Base-by-base conservation (phyloP, 331 rosid genomes). In the Phaseolus coccineus region DNA sequence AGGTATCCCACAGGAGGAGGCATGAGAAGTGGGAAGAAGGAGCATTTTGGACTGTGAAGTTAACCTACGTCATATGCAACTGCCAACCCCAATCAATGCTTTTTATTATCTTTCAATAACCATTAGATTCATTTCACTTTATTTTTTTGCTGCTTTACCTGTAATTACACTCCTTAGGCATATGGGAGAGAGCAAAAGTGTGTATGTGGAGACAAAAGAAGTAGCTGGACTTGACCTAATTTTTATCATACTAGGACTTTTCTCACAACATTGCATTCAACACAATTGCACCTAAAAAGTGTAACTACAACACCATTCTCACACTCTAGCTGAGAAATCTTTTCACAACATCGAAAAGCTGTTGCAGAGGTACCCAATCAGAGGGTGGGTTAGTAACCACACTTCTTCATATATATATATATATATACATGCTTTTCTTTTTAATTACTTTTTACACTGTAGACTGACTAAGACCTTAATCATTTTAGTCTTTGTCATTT, bases 191-290 rank as follows among this genome's bases (percentile, higher is more conserved):
- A 19, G 51, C n/a, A 47, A 11, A 61, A 61, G 24, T 37, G 10
- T n/a, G 68, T 37, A 14, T n/a, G 68, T 78, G 77, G 46, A 25
- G 73, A 78, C 69, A 83, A 73, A 50, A 67, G 27, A 48, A 11
- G 73, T 67, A 78, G 83, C 77, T 73, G 73, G 77, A 83, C 24
- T 58, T 57, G 6, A 83, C 77, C 76, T 77, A 65, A 77, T 72
- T 7, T 72, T 71, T 47, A 12, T 27, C 27, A 5, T 47, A 33
- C 28, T 27, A 69, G 37, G 71, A 65, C 67, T 55, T 80, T 55
- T 31, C 63, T 56, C 9, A 28, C 42, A 2, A 5, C 3, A 33
- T 0, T 15, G 35, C 55, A 50, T 50, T 33, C 3, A 39, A 40
- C 67, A 63, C 27, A 48, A 7, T 16, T n/a, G 46, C 8, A 24